Evolutionary conservation across 192 early-diverging fungal genomes (phyloP).

Genomic region (Gaertneriomyces semiglobifer): DNA sequence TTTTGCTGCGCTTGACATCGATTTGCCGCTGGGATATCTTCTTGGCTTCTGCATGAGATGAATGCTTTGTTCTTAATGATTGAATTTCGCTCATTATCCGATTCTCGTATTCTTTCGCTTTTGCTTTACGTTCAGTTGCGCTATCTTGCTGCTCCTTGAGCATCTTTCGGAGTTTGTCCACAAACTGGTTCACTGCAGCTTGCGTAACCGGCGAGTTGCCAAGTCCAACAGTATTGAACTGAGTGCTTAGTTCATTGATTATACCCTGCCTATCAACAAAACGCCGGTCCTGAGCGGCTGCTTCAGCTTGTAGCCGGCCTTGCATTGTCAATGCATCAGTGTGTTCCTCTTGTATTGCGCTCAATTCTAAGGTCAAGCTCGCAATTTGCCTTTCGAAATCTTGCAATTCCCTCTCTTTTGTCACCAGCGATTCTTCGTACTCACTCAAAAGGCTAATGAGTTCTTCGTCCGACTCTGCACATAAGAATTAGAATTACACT

Average conservation of each 20-base stretch:
- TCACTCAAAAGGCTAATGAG: constrained; percentile 54
- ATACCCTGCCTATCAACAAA: constrained; percentile 42
- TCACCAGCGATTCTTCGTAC: constrained; percentile 27
- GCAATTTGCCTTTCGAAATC: constrained; percentile 16
- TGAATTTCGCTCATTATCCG: constrained; percentile 14
- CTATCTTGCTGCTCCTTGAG: constrained; percentile 29
- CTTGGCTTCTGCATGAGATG: constrained; percentile 38
- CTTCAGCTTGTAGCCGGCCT: constrained; percentile 57
- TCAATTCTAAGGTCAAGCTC: constrained; percentile 26
- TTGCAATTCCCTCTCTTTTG: constrained; percentile 18
- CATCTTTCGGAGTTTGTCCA: constrained; percentile 38
- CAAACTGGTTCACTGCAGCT: constrained; percentile 44
- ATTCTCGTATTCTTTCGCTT: constrained; percentile 12
- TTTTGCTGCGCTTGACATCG: constrained; percentile 37
- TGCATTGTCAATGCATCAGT: constrained; percentile 36
- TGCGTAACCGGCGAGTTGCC: constrained; percentile 31
- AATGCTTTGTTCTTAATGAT: constrained; percentile 13
- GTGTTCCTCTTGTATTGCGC: constrained; percentile 31
- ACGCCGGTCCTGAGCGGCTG: constrained; percentile 35
- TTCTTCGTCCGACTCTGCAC: constrained; percentile 60
- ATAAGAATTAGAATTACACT: constrained; percentile 1
- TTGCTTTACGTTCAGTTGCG: constrained; percentile 12
- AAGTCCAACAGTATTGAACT: constrained; percentile 44
- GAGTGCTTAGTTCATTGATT: constrained; percentile 37
- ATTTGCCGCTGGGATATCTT: constrained; percentile 33